phyloP scores from a whole-genome alignment of 225 moss, liverwort and hornwort species.

The Bryoerythrophyllum caledonicum region DNA sequence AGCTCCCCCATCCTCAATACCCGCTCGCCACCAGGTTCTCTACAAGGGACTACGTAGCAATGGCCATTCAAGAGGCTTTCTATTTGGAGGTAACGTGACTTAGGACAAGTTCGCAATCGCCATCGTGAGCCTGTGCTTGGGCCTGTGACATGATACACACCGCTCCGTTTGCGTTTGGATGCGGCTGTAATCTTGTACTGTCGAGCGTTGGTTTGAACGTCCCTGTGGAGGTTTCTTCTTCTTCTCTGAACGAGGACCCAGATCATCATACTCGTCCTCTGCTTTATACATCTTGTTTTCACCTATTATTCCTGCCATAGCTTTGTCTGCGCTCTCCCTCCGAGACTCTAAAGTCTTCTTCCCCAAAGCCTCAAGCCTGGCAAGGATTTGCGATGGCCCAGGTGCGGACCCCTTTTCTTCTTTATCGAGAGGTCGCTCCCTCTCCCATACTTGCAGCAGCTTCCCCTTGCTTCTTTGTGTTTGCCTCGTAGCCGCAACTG shows the following conservation, averaged over 20 bases:
- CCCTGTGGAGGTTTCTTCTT: conserved; percentile 45
- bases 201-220: conserved; percentile 33
- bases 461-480: conserved; percentile 56
- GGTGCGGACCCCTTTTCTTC: conserved; percentile 20
- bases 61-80: conserved; percentile 70
- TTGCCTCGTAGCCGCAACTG: conserved; percentile 81
- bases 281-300: conserved; percentile 77
- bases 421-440: conserved; percentile 32
- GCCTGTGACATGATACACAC: conserved; percentile 78
- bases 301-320: conserved; percentile 76
- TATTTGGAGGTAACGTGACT: conserved; percentile 76
- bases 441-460: conserved; percentile 31
- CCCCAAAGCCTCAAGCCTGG: conserved; percentile 59
- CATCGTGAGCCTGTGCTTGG: conserved; percentile 91
- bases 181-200: conserved; percentile 47
- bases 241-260: conserved; percentile 56
- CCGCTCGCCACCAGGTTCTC: too few species aligned
- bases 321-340: conserved; percentile 68
- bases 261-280: conserved; percentile 73
- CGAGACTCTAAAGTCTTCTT: conserved; percentile 56
- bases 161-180: conserved; percentile 76
- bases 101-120: conserved; percentile 90
- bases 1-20: too few species aligned
- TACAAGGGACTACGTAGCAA: conserved; percentile 85
- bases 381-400: conserved; percentile 45